A percentile compares a stretch with the other conserved stretches of the same genome.
Conservation (phyloP, 108 stramenopile genomes). For the Mayamaea pseudoterrestris region DNA sequence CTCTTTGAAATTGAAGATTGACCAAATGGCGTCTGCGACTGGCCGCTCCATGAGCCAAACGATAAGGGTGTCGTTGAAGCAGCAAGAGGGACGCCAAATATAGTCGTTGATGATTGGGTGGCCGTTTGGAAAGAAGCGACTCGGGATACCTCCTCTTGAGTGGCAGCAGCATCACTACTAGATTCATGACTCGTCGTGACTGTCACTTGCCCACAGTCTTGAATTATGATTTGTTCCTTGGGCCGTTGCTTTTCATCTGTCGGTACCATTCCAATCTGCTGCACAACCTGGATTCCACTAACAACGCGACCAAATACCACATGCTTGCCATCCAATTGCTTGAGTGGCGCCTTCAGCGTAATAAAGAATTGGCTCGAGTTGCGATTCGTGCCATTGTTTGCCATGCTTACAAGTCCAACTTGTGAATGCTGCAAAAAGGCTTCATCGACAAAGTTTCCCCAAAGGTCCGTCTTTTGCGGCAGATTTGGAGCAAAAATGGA, state of each 20-base stretch:
- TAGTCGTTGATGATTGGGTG: no score
- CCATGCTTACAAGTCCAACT: constrained; percentile 63
- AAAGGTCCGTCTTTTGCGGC: constrained; percentile 17
- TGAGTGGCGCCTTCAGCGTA: constrained; percentile 24
- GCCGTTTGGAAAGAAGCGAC: no score
- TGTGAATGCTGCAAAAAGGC: constrained; percentile 47
- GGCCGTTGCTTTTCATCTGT: constrained; percentile 17
- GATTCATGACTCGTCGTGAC: background rate
- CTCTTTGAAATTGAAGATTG: no score
- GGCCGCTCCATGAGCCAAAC: no score
- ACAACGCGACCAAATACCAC: constrained; percentile 79
- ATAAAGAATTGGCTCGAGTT: constrained; percentile 79
- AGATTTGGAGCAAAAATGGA: constrained; percentile 43
- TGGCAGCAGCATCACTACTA: constrained; percentile 1
- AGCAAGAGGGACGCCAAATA: no score
- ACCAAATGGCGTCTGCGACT: no score
- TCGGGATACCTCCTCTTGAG: no score
- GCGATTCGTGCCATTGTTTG: constrained; percentile 61
- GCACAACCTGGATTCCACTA: constrained; percentile 34
- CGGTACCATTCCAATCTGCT: constrained; percentile 15
- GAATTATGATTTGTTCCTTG: constrained; percentile 6
- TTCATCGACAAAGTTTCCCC: constrained; percentile 74
- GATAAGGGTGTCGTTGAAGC: no score
- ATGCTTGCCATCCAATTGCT: constrained; percentile 77
- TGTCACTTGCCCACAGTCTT: constrained; percentile 14